These are phyloP conservation scores for Pichia heedii DNA, from an alignment of 805 yeast genomes.

Conservation along the genomic window DNA sequence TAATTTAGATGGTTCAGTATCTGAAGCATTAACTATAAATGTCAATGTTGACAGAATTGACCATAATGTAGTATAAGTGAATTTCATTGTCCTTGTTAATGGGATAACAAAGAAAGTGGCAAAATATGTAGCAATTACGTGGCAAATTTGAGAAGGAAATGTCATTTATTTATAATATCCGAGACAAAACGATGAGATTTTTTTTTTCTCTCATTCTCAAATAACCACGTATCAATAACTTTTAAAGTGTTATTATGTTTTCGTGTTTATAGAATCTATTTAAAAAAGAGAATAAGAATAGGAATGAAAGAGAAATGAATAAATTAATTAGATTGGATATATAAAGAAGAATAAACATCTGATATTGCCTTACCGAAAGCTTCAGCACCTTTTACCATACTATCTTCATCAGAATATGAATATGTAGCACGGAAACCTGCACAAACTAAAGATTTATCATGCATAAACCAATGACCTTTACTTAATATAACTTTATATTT, in stretches of 20 bases:
- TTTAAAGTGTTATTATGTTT: too few species aligned
- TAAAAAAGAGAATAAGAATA: not conserved
- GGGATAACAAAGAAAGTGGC: not conserved
- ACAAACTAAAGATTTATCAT: conserved; percentile 12
- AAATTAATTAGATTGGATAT: conserved; percentile 1
- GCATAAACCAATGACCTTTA: conserved; percentile 29
- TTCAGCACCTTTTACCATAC: conserved; percentile 20
- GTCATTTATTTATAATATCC: too few species aligned
- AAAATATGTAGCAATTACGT: too few species aligned
- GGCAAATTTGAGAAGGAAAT: too few species aligned
- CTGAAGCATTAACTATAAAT: conserved; percentile 7
- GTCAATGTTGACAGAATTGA: not conserved
- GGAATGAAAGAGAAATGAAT: not conserved
- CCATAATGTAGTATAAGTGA: not conserved
- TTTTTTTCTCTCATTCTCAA: too few species aligned
- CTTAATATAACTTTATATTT: conserved; percentile 22
- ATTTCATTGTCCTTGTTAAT: not conserved
- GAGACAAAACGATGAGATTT: too few species aligned
- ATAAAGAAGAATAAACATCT: conserved; percentile 11
- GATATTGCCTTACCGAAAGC: conserved; percentile 21
- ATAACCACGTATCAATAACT: too few species aligned
- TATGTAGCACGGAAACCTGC: conserved; percentile 28
- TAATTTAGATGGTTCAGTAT: too few species aligned
- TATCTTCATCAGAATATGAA: conserved; percentile 21
- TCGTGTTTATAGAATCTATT: too few species aligned